These are phyloP conservation scores for Ustilago trichophora DNA, from an alignment of 1,284 basidiomycete genomes.

Conservation along the genomic window DNA sequence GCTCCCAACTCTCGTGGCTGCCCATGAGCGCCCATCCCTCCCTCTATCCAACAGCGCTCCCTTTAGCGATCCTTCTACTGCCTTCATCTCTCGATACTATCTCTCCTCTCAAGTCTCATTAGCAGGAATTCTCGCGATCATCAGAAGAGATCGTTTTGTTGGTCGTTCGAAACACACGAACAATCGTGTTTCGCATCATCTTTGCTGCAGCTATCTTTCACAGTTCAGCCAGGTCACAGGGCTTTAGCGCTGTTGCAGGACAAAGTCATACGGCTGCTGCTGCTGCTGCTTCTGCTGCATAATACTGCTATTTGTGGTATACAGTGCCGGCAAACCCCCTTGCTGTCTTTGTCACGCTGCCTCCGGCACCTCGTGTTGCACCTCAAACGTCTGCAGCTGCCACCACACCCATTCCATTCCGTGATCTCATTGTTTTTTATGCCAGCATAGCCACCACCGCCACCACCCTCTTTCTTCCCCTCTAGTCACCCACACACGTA, in stretches of 20 bases:
- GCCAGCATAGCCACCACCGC: constrained; percentile 19
- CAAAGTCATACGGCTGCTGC: too few species aligned
- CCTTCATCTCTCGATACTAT: not conserved
- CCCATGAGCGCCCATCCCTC: not conserved
- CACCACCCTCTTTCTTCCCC: constrained; percentile 1
- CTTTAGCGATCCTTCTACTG: not conserved
- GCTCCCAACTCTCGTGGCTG: not conserved
- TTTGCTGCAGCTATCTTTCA: not conserved
- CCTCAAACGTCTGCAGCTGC: constrained; percentile 6
- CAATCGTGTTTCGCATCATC: not conserved
- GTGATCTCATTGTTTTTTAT: constrained; percentile 26
- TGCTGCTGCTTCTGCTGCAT: too few species aligned
- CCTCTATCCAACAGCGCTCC: not conserved
- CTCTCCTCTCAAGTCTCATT: not conserved
- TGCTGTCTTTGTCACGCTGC: not conserved
- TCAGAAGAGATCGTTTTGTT: not conserved
- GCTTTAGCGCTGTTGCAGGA: too few species aligned
- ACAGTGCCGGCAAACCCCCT: not conserved
- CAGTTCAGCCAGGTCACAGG: not conserved
- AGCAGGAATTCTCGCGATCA: not conserved
- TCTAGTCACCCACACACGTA: not conserved
- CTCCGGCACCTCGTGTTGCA: too few species aligned
- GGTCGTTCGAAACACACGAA: not conserved
- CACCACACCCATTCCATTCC: not conserved
- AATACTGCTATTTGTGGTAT: not conserved